Evolutionary conservation across 768 basidiomycete species (phyloP).

Genomic region (Boletus rex-veris): DNA sequence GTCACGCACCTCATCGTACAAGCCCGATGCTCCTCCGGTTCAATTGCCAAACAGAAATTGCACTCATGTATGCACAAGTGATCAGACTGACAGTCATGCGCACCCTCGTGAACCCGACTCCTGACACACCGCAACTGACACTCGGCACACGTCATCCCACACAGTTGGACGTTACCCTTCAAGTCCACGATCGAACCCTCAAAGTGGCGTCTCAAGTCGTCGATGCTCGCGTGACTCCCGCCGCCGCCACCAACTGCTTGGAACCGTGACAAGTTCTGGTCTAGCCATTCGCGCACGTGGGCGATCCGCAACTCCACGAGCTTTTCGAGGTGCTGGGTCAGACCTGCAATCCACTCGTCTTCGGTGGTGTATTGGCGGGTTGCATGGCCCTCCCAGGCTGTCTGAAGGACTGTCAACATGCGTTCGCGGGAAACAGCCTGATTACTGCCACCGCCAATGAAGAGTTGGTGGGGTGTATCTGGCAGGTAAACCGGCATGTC

Average conservation of each 20-base stretch:
- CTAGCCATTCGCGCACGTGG: conserved; percentile 52
- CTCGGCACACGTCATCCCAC: conserved; percentile 42
- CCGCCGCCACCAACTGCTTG: conserved; percentile 14
- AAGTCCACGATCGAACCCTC: conserved; percentile 44
- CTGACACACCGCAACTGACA: conserved; percentile 52
- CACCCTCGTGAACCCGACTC: conserved; percentile 41
- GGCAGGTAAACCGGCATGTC: conserved; percentile 36
- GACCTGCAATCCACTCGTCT: conserved; percentile 37
- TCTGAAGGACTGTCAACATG: conserved; percentile 12
- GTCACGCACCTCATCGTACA: conserved; percentile 49
- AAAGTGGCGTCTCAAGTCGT: conserved; percentile 42
- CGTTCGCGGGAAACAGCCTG: conserved; percentile 14
- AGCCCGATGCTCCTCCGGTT: conserved; percentile 28
- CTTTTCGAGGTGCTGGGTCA: conserved; percentile 38
- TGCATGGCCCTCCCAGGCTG: conserved; percentile 13
- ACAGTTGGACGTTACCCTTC: conserved; percentile 44
- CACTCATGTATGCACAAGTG: conserved; percentile 47
- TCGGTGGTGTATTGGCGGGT: conserved; percentile 20
- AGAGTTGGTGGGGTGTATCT: conserved; percentile 39
- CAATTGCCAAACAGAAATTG: conserved; percentile 33
- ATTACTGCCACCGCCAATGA: conserved; percentile 22
- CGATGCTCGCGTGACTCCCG: conserved; percentile 39
- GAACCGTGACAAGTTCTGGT: conserved; percentile 47
- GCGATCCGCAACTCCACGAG: conserved; percentile 43
- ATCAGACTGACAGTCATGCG: conserved; percentile 49